Conservation (phyloP, 805 yeast species). For the Blastobotrys muscicola region DNA sequence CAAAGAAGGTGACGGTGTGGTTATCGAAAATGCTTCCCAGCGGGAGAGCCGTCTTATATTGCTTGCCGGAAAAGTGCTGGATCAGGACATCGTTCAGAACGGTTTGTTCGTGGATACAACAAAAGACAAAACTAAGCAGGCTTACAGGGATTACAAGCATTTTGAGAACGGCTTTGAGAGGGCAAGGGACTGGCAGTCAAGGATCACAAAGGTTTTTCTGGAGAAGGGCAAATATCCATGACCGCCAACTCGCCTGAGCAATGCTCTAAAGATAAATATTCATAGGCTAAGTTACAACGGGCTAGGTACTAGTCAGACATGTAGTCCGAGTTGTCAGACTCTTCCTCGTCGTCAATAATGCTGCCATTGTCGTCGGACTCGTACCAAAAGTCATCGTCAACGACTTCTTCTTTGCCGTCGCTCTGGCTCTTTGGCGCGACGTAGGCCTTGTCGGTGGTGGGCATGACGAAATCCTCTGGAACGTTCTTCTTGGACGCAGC, state of each 20-base stretch:
- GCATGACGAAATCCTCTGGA: constrained; percentile 79
- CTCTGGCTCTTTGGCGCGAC: constrained; percentile 27
- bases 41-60: constrained; percentile 17
- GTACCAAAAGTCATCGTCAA: constrained; percentile 80
- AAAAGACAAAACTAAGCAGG: constrained; percentile 53
- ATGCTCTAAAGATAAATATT: too few species aligned
- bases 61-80: constrained; percentile 22
- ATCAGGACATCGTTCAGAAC: constrained; percentile 55
- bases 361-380: constrained; percentile 56
- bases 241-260: too few species aligned
- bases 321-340: constrained; percentile 8
- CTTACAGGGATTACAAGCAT: constrained; percentile 59
- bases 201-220: too few species aligned
- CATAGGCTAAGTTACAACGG: too few species aligned
- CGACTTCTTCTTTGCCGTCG: constrained; percentile 39
- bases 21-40: constrained; percentile 5
- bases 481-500: constrained; percentile 63
- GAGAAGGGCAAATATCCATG: too few species aligned
- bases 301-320: not conserved
- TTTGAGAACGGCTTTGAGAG: constrained; percentile 24
- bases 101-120: constrained; percentile 83
- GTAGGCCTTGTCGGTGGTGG: constrained; percentile 51
- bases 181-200: constrained; percentile 17
- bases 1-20: constrained; percentile 16
- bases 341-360: not conserved